Evolutionary conservation across 805 yeast species (phyloP).

Genomic region (Barnettozyma vustinii): DNA sequence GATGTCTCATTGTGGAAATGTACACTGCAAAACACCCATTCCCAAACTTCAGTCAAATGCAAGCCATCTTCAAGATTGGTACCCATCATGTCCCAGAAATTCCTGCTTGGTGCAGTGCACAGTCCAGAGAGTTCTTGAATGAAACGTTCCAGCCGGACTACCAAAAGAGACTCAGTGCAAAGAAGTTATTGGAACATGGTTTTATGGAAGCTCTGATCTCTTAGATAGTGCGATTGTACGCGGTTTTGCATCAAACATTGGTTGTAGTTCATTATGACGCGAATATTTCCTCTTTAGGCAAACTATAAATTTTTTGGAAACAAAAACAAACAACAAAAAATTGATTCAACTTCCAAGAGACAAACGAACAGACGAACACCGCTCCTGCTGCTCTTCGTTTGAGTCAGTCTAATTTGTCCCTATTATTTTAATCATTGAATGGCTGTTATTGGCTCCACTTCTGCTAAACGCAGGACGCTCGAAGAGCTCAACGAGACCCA

Average conservation of each 20-base stretch:
- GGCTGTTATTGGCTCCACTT: neutral
- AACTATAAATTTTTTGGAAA: neutral
- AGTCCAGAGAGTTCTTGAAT: slow-evolving; percentile 59
- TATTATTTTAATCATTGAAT: too few species aligned
- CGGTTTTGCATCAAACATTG: neutral
- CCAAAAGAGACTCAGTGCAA: slow-evolving; percentile 67
- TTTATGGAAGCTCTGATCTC: slow-evolving; percentile 35
- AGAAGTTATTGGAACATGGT: slow-evolving; percentile 58
- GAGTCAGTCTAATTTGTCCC: neutral
- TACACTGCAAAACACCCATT: slow-evolving; percentile 94
- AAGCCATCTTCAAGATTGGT: slow-evolving; percentile 92
- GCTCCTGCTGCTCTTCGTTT: neutral
- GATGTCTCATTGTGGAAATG: slow-evolving; percentile 92
- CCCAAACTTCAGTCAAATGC: slow-evolving; percentile 94
- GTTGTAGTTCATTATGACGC: neutral
- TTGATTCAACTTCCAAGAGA: neutral
- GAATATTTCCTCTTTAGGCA: neutral
- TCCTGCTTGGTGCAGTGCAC: slow-evolving; percentile 67
- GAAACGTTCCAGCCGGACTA: slow-evolving; percentile 74
- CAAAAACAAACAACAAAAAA: neutral
- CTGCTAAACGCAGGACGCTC: neutral
- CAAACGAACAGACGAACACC: neutral
- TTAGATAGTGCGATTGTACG: neutral
- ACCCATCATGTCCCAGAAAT: slow-evolving; percentile 75
- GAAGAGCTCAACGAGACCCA: neutral